Evolutionary conservation across 1,284 basidiomycete genomes (phyloP).

Genomic region (Pseudomicrostroma phylloplanum): DNA sequence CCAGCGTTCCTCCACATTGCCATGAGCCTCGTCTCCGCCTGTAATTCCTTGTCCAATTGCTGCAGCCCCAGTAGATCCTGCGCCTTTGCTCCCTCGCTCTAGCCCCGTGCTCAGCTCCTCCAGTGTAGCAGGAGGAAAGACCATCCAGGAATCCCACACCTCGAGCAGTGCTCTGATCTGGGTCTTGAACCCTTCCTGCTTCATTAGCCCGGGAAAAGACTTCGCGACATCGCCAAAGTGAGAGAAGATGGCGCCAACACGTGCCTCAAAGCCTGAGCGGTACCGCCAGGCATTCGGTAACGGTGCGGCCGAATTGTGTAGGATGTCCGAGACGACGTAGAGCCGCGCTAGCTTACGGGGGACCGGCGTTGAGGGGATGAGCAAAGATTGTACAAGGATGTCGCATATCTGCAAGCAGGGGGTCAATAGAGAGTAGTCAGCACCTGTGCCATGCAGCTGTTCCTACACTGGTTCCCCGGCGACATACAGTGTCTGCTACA

Average conservation of each 20-base stretch:
- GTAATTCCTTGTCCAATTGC: too few species aligned
- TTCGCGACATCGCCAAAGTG: conserved; percentile 31
- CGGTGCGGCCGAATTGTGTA: conserved; percentile 87
- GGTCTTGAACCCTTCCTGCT: conserved; percentile 57
- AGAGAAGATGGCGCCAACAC: conserved; percentile 28
- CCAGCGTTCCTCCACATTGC: background rate
- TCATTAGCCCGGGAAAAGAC: conserved; percentile 33
- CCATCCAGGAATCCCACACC: conserved; percentile 83
- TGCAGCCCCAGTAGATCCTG: background rate
- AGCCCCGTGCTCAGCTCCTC: conserved; percentile 49
- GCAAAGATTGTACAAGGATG: conserved; percentile 27
- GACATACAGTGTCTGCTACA: conserved; percentile 72
- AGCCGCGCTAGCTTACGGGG: conserved; percentile 92
- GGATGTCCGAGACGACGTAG: conserved; percentile 90
- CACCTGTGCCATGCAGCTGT: background rate
- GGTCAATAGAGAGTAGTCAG: background rate
- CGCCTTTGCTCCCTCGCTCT: conserved; percentile 9
- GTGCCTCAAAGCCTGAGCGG: conserved; percentile 23
- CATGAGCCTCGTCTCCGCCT: too few species aligned
- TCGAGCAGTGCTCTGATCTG: conserved; percentile 78
- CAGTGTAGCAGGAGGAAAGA: conserved; percentile 70
- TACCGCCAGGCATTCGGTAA: conserved; percentile 62
- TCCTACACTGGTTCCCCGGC: background rate
- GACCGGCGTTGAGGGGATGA: conserved; percentile 77
- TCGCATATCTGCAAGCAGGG: conserved; percentile 16